These are phyloP conservation scores for Ophiocordyceps camponoti-saundersi DNA, from an alignment of 2,329 filamentous ascomycete species.

Conservation along the genomic window DNA sequence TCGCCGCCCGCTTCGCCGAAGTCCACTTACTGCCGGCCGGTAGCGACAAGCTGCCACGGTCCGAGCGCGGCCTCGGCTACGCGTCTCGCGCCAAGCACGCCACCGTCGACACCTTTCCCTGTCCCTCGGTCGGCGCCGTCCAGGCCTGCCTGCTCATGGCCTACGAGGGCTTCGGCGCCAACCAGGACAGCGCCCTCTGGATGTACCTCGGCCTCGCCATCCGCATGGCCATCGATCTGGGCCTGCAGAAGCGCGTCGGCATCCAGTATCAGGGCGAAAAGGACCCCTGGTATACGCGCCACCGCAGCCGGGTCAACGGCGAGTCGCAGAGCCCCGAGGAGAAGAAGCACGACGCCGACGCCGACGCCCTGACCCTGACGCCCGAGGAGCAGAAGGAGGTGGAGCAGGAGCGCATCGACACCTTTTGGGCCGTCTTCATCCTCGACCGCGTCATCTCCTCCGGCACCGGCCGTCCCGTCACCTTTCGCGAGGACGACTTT, in stretches of 20 bases:
- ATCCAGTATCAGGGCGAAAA: constrained; percentile 42
- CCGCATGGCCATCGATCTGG: constrained; percentile 64
- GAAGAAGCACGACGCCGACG: constrained; percentile 18
- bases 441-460: constrained; percentile 78
- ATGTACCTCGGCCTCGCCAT: constrained; percentile 87
- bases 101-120: constrained; percentile 67
- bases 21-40: constrained; percentile 29
- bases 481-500: constrained; percentile 69
- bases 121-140: constrained; percentile 66
- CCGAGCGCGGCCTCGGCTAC: constrained; percentile 61
- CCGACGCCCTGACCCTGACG: constrained; percentile 20
- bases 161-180: constrained; percentile 77
- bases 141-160: constrained; percentile 73
- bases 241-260: constrained; percentile 67
- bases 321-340: constrained; percentile 20
- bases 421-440: constrained; percentile 82
- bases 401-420: constrained; percentile 70
- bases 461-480: constrained; percentile 70
- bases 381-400: constrained; percentile 41
- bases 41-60: constrained; percentile 31
- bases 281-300: constrained; percentile 30
- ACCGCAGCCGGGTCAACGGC: constrained; percentile 19
- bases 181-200: constrained; percentile 80
- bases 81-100: constrained; percentile 70
- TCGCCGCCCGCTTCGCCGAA: constrained; percentile 67